phyloP scores from a whole-genome alignment of 495 filamentous ascomycete species.

The Penicillium robsamsonii region DNA sequence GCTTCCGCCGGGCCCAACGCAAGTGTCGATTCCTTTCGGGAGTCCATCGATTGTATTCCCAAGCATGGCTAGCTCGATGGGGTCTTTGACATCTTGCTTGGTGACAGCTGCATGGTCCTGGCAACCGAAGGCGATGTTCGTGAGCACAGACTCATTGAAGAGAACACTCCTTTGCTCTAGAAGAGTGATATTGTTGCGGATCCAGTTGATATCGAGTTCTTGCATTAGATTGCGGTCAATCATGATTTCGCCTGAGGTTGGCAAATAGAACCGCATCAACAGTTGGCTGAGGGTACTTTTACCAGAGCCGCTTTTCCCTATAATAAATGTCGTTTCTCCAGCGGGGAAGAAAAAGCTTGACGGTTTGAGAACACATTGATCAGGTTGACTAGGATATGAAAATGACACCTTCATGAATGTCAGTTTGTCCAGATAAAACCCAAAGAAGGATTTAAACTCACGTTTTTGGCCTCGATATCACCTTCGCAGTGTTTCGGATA shows the following conservation, averaged over 20 bases:
- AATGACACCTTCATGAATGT: slow-evolving; percentile 60
- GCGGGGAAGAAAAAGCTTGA: slow-evolving; percentile 66
- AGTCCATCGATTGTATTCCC: slow-evolving; percentile 68
- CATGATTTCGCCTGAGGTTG: slow-evolving; percentile 60
- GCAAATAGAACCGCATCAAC: slow-evolving; percentile 71
- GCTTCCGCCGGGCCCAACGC: slow-evolving; percentile 66
- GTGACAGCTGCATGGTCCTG: slow-evolving; percentile 47
- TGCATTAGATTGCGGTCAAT: slow-evolving; percentile 67
- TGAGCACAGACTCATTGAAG: slow-evolving; percentile 78
- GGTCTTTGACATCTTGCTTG: slow-evolving; percentile 52
- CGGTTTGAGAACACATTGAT: slow-evolving; percentile 57
- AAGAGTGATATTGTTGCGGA: slow-evolving; percentile 75
- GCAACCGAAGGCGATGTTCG: slow-evolving; percentile 78
- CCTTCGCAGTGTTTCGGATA: slow-evolving; percentile 53
- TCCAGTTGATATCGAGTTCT: slow-evolving; percentile 65
- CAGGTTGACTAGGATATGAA: slow-evolving; percentile 73
- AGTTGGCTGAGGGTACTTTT: slow-evolving; percentile 89
- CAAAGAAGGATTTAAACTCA: slow-evolving; percentile 35
- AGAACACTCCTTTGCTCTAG: slow-evolving; percentile 80
- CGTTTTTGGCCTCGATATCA: slow-evolving; percentile 67
- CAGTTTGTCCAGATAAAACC: background rate
- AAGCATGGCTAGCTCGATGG: slow-evolving; percentile 64
- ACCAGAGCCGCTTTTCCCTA: slow-evolving; percentile 86
- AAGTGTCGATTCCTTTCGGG: slow-evolving; percentile 71
- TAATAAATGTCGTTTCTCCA: slow-evolving; percentile 73